Percentiles rank a stretch among this genome's conserved stretches.
Conservation (phyloP, 352 stramenopile genomes). For the Aphanomyces astaci region DNA sequence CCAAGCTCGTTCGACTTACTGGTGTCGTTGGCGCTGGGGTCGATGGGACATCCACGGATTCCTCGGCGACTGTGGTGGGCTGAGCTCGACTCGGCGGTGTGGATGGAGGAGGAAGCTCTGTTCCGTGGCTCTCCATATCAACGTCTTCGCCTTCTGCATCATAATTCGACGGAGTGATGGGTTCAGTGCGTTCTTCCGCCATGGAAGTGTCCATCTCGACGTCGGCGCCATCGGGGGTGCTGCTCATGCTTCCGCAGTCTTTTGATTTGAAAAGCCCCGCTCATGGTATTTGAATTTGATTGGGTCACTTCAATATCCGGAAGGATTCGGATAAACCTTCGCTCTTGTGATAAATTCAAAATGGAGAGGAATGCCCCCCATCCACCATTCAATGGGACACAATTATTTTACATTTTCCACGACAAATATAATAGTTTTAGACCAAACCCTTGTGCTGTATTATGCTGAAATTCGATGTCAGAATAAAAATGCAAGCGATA, state of each 20-base stretch:
- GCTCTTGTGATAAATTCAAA: background rate
- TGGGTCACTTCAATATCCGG: background rate
- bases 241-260: background rate
- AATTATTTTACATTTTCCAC: conserved; percentile 4
- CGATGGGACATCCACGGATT: background rate
- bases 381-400: conserved; percentile 18
- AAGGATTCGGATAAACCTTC: background rate
- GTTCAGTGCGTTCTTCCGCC: background rate
- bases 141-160: conserved; percentile 10
- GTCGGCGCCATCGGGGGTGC: background rate
- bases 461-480: background rate
- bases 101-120: background rate
- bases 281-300: conserved; percentile 5
- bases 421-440: background rate
- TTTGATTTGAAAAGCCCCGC: conserved; percentile 3
- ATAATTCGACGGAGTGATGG: background rate
- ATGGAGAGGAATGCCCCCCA: conserved; percentile 5
- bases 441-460: too few species aligned
- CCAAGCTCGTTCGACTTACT: background rate
- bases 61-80: background rate
- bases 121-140: conserved; percentile 15
- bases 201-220: conserved; percentile 1
- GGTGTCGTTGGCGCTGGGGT: background rate
- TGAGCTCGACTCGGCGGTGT: too few species aligned
- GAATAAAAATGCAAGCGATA: background rate